Evolutionary conservation across 495 filamentous ascomycete genomes (phyloP), one percentile per base, ranked within the genome.

Genomic region (Hyphodiscus hymeniophilus): DNA sequence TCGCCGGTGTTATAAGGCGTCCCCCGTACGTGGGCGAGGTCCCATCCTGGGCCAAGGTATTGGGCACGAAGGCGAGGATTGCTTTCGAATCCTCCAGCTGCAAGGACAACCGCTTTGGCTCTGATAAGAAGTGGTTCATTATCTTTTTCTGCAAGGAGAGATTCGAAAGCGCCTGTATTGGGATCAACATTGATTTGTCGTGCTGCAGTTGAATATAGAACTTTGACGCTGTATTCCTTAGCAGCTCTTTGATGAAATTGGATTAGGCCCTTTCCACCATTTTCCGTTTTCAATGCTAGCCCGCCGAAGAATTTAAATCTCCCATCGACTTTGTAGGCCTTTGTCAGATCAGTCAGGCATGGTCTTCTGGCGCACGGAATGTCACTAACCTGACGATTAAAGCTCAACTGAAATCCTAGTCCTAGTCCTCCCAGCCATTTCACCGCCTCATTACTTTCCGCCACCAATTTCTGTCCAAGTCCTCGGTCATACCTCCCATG

Each of bases 261-360:
- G 16, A 81, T 64, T 0, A 84, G 57, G 0, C 77, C 75, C 45
- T 79, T 79, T 0, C 79, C 79, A 4, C 71, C 74, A 63, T 80
- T 72, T 41, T 73, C 52, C 13, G 74, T 76, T 45, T 69, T 79
- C 32, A 82, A 52, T 3, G 63, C 65, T 47, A 84, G 55, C 0
- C 79, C 78, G 15, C 80, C 79, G 76, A 76, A 82, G 52, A 84
- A 83, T 48, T 76, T 77, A 41, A 64, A 68, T 11, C 71, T 61
- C 7, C 70, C 75, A 42, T 74, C 62, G 5, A 81, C 66, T 34
- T 74, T 53, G 43, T 74, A 83, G 0, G 79, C 74, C 26, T 28
- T 28, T n/a, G n/a, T n/a, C n/a, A n/a, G n/a, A n/a, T n/a, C n/a
- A n/a, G n/a, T n/a, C n/a, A n/a, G n/a, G n/a, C n/a, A n/a, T n/a